Conservation (phyloP, 1,139 yeast species). For the Zygosaccharomyces sapae region DNA sequence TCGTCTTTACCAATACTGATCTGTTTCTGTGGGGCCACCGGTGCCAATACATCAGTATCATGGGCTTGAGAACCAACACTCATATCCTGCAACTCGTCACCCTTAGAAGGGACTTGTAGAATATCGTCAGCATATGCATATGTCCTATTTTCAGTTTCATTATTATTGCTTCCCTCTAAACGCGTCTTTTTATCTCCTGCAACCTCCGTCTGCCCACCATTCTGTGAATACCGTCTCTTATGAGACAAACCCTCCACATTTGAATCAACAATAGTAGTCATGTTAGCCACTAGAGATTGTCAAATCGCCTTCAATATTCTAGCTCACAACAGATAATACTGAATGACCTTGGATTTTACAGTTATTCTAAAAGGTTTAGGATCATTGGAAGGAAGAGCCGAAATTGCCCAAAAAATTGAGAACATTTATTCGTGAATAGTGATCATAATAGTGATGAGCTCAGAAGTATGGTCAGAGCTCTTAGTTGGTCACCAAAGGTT, state of each 20-base stretch:
- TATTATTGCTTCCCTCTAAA: slow-evolving; percentile 2
- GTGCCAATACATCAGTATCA: slow-evolving; percentile 13
- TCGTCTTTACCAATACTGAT: slow-evolving; percentile 25
- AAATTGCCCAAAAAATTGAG: neutral
- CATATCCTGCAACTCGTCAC: slow-evolving; percentile 2
- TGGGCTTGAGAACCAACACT: slow-evolving; percentile 5
- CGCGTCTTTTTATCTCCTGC: slow-evolving; percentile 8
- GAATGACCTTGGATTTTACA: neutral
- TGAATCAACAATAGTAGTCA: slow-evolving; percentile 3
- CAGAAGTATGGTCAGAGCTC: neutral
- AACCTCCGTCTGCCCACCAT: neutral
- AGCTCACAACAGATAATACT: too few species aligned
- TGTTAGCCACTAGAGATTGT: neutral
- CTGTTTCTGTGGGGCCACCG: slow-evolving; percentile 22
- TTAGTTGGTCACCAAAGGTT: too few species aligned
- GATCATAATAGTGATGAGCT: slow-evolving; percentile 4
- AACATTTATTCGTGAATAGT: neutral
- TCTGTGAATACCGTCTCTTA: slow-evolving; percentile 3
- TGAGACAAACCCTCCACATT: slow-evolving; percentile 1
- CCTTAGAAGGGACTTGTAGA: slow-evolving; percentile 7
- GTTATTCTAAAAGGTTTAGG: neutral
- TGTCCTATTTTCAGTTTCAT: neutral
- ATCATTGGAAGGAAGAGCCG: neutral
- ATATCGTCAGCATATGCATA: neutral
- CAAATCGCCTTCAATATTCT: neutral